phyloP scores from a whole-genome alignment of 352 stramenopile genomes.

The Aphanomyces astaci region DNA sequence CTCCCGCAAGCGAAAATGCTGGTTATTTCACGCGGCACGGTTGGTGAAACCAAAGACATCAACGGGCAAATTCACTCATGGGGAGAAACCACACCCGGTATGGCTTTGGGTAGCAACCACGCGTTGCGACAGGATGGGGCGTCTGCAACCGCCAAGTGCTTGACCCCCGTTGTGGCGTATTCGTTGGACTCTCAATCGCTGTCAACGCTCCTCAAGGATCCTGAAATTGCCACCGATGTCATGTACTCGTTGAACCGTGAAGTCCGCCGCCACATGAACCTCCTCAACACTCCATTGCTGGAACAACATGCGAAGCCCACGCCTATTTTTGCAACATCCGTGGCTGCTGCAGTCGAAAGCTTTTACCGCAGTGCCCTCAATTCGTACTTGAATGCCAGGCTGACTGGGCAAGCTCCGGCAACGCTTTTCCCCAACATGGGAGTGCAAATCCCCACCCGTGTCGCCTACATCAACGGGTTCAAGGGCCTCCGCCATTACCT shows the following conservation, averaged over 20 bases:
- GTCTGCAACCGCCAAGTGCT: constrained; percentile 65
- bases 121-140: constrained; percentile 67
- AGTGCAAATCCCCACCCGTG: constrained; percentile 88
- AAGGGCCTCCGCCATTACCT: constrained; percentile 83
- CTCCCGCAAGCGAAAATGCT: constrained; percentile 75
- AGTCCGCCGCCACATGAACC: constrained; percentile 75
- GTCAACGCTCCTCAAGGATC: constrained; percentile 67
- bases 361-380: constrained; percentile 92
- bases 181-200: constrained; percentile 60
- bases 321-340: constrained; percentile 85
- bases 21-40: constrained; percentile 50
- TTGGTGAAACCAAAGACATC: constrained; percentile 75
- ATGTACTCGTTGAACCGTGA: constrained; percentile 83
- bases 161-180: constrained; percentile 74
- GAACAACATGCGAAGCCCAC: constrained; percentile 87
- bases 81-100: constrained; percentile 38
- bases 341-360: constrained; percentile 86
- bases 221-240: constrained; percentile 64
- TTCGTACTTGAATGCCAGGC: constrained; percentile 82
- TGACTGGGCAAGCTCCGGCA: constrained; percentile 66
- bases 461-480: constrained; percentile 92
- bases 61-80: constrained; percentile 76
- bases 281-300: constrained; percentile 83
- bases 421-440: constrained; percentile 91
- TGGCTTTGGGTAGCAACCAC: constrained; percentile 71